Conservation (phyloP, 2,329 filamentous ascomycete species). For the Fusarium humuli region DNA sequence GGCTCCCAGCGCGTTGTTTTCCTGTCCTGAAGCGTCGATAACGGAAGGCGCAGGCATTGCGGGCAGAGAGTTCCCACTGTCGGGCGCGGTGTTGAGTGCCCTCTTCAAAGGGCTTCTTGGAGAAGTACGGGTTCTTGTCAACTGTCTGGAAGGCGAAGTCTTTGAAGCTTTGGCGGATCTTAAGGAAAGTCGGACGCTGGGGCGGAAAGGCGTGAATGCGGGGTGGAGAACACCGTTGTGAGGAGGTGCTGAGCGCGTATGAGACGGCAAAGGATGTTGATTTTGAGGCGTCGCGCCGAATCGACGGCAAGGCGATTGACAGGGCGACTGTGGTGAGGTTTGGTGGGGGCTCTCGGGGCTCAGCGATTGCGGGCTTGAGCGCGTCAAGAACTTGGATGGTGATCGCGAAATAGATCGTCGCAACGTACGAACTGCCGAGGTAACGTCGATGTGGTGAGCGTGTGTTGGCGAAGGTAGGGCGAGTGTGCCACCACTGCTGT, state of each 20-base stretch:
- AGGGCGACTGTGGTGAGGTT: constrained; percentile 64
- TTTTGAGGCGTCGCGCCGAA: constrained; percentile 54
- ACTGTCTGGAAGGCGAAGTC: constrained; percentile 64
- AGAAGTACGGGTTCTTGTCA: constrained; percentile 74
- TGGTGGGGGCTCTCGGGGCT: constrained; percentile 61
- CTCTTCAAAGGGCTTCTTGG: constrained; percentile 86
- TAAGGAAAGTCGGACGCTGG: constrained; percentile 74
- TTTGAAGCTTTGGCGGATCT: constrained; percentile 72
- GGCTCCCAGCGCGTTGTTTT: constrained; percentile 56
- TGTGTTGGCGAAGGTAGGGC: constrained; percentile 89
- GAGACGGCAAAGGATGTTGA: constrained; percentile 48
- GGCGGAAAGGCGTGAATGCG: constrained; percentile 72
- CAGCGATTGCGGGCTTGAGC: constrained; percentile 60
- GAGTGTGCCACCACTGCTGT: constrained; percentile 77
- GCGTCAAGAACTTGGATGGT: constrained; percentile 85
- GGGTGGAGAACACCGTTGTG: constrained; percentile 55
- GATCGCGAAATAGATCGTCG: constrained; percentile 90
- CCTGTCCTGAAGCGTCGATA: constrained; percentile 56
- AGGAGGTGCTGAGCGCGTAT: constrained; percentile 53
- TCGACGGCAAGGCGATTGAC: constrained; percentile 65
- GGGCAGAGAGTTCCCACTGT: constrained; percentile 74
- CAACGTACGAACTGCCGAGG: constrained; percentile 83
- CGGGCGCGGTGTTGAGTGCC: constrained; percentile 75
- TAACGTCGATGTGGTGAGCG: constrained; percentile 83
- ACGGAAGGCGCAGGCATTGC: constrained; percentile 56